Conservation (phyloP, 2,329 filamentous ascomycete species). For the Clarireedia hainanense region DNA sequence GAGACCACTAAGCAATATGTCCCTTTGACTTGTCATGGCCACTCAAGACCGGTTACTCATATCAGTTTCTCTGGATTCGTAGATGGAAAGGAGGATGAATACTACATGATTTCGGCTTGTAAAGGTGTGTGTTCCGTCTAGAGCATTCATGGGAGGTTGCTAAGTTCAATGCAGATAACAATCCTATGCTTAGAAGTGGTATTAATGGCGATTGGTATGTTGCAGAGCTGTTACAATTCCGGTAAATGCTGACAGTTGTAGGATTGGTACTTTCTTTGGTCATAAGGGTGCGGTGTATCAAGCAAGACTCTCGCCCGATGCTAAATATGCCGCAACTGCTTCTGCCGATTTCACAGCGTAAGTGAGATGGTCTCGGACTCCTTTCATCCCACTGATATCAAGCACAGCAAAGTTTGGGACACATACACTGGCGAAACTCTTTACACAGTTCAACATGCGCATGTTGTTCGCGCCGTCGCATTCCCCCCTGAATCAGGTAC, state of each 20-base stretch:
- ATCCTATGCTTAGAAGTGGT: slow-evolving; percentile 95
- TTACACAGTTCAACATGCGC: slow-evolving; percentile 80
- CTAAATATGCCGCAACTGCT: slow-evolving; percentile 80
- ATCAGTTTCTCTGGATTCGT: slow-evolving; percentile 62
- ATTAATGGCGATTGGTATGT: slow-evolving; percentile 84
- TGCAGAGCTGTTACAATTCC: background rate
- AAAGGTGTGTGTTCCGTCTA: slow-evolving; percentile 41
- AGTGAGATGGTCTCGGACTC: slow-evolving; percentile 28
- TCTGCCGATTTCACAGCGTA: slow-evolving; percentile 95
- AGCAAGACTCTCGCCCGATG: slow-evolving; percentile 81
- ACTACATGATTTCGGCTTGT: slow-evolving; percentile 67
- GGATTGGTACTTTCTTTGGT: slow-evolving; percentile 94
- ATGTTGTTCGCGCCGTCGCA: slow-evolving; percentile 90
- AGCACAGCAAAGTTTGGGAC: slow-evolving; percentile 86
- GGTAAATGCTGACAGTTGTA: slow-evolving; percentile 26
- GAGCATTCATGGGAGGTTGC: background rate
- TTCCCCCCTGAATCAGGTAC: slow-evolving; percentile 76
- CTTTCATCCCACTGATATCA: slow-evolving; percentile 25
- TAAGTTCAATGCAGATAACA: slow-evolving; percentile 61
- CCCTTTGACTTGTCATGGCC: slow-evolving; percentile 67
- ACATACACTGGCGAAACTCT: slow-evolving; percentile 88
- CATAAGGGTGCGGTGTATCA: slow-evolving; percentile 99
- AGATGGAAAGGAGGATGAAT: slow-evolving; percentile 46
- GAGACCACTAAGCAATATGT: slow-evolving; percentile 36
- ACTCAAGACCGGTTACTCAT: slow-evolving; percentile 67